A percentile compares a stretch with the other conserved stretches of the same genome.
These are phyloP conservation scores for Saccharomycodes ludwigii DNA, from an alignment of 805 yeast genomes.

Conservation along the genomic window DNA sequence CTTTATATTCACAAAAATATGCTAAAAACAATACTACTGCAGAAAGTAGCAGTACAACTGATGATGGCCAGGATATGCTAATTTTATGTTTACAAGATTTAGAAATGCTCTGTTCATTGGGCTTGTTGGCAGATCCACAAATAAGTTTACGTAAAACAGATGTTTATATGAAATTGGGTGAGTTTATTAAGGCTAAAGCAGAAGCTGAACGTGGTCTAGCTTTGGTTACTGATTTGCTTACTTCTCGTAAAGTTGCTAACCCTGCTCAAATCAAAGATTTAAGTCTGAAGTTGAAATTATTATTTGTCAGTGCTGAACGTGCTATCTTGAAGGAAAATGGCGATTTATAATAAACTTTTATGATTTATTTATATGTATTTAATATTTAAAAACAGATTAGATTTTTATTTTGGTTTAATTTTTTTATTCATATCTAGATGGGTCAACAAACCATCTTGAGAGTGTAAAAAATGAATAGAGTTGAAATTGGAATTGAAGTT, in stretches of 20 bases:
- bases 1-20: not conserved
- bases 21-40: not conserved
- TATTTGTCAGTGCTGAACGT: not conserved
- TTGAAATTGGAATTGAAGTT: too few species aligned
- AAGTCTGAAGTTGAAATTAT: conserved; percentile 1
- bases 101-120: conserved; percentile 49
- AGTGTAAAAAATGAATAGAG: too few species aligned
- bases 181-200: conserved; percentile 47
- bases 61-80: not conserved
- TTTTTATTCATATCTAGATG: too few species aligned
- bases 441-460: too few species aligned
- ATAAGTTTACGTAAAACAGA: conserved; percentile 64
- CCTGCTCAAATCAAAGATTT: conserved; percentile 4
- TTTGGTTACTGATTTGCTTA: conserved; percentile 33
- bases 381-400: too few species aligned
- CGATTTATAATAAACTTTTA: not conserved
- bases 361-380: not conserved
- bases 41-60: conserved; percentile 20
- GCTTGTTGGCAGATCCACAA: conserved; percentile 44
- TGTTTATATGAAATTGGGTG: conserved; percentile 48
- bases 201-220: conserved; percentile 65
- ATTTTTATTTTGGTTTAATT: too few species aligned
- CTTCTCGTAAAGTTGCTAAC: conserved; percentile 19
- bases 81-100: conserved; percentile 56
- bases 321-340: not conserved